These are phyloP conservation scores for Rubia balearica DNA, from an alignment of 305 asterid genomes.

Conservation along the genomic window DNA sequence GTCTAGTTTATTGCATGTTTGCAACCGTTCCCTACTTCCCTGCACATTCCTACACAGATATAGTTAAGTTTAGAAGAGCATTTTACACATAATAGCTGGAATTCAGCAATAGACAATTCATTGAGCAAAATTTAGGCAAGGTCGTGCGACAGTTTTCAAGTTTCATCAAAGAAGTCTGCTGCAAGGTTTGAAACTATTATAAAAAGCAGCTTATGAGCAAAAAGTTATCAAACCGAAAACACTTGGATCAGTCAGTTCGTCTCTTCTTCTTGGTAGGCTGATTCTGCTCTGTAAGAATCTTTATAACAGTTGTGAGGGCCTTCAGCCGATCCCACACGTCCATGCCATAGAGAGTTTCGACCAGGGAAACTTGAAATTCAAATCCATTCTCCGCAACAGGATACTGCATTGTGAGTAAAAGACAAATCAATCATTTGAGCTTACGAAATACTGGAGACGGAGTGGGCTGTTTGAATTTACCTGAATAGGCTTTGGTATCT, in stretches of 20 bases:
- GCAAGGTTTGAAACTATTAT: background rate
- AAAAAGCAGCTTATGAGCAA: too few relatives aligned
- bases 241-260: slow-evolving; percentile 17
- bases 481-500: slow-evolving; percentile 94
- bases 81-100: too few relatives aligned
- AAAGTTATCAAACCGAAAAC: background rate
- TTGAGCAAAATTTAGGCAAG: background rate
- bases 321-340: slow-evolving; percentile 65
- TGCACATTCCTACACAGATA: background rate
- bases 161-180: background rate
- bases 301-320: slow-evolving; percentile 66
- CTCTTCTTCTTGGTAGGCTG: slow-evolving; percentile 35
- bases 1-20: background rate
- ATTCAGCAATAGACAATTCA: too few relatives aligned
- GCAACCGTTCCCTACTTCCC: background rate
- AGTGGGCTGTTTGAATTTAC: slow-evolving; percentile 23
- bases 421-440: slow-evolving; percentile 6
- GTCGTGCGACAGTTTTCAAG: background rate
- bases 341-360: slow-evolving; percentile 73
- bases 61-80: background rate
- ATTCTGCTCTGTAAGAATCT: slow-evolving; percentile 56
- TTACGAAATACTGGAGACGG: background rate
- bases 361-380: slow-evolving; percentile 73
- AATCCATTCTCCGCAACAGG: slow-evolving; percentile 77
- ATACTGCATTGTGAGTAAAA: slow-evolving; percentile 40